Base-by-base conservation (phyloP, 164 flowering plant genomes). In the Magnolia sinica region DNA sequence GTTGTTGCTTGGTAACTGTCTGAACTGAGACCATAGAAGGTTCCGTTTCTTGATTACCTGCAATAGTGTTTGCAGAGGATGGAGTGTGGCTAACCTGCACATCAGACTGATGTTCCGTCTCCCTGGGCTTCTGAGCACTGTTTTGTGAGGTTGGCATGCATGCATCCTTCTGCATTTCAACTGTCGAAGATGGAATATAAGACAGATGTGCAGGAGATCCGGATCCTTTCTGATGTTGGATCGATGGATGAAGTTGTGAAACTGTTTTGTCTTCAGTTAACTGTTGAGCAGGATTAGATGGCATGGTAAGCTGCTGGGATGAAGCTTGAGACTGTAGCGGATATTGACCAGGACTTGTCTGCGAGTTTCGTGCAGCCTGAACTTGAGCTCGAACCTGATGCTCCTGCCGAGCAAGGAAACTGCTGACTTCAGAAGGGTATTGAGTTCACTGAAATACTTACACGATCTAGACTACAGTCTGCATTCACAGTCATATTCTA, bases 1-100 rank as follows among this genome's bases (percentile, higher is more conserved):
- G 75, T 8, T 63, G 76, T 85, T 87, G 93, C 81, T 86, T 87
- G 67, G 81, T 85, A 72, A 83, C 83, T 27, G 92, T 90, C 80
- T 84, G 91, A 1, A 79, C 55, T 2, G 88, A 77, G 71, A 64
- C 80, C 19, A 87, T 31, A 49, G 89, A 70, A 64, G 76, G 81
- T 29, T 89, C 92, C 75, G 81, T 85, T 49, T 89, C 92, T 81
- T 88, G 89, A 70, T 76, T 84, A 50, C 66, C 76, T 50, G 76
- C 55, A 68, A 31, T 79, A 68, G 81, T 70, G 77, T 64, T 77
- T 61, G 88, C 81, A 72, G 91, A 83, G 72, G 87, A 7, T 50
- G 82, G 67, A 78, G 86, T 91, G 16, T 55, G 61, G 61, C 61
- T 55, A 55, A 55, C 61, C 61, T 55, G 61, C 61, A 55, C 61